Evolutionary conservation across 345 rosid species (phyloP), one percentile per base, ranked within the genome.

Genomic region (Eucalyptus tenuipes): DNA sequence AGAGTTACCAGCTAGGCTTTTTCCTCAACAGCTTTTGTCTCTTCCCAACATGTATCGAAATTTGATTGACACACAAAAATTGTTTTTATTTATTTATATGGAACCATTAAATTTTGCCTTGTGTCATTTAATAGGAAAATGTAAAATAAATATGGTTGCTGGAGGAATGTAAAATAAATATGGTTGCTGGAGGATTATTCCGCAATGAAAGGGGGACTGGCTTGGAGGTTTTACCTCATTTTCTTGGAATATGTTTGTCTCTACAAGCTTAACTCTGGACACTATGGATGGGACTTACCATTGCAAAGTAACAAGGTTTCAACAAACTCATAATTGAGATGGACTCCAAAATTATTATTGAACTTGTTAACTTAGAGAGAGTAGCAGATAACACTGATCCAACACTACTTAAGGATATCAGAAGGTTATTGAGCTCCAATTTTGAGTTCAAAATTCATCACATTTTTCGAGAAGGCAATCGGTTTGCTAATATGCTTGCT

Each of bases 241-340:
- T 49, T 25, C n/a, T 25, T 25, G n/a, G 64, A 57, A 57, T 57
- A 25, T 5, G 2, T 25, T 57, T 57, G 64, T 57, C 64, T 24
- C 29, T 10, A 1, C 1, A 1, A 57, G 64, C 64, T 25, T 1
- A 25, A 57, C n/a, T 25, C 0, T 10, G 1, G 3, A 13, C 29
- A 57, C 13, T 57, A 4, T 24, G 64, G 13, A 22, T 24, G 13
- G 6, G n/a, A 57, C 64, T 57, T 11, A 57, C 12, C 13, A 24
- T 10, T 10, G 13, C n/a, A 24, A 57, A 57, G 6, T 3, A 57
- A 25, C n/a, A 25, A 24, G n/a, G n/a, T 57, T 57, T 57, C 29
- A 1, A 57, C n/a, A 57, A 24, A 25, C 64, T 25, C n/a, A 24
- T 10, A 13, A 57, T 57, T 11, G 12, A 52, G 55, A 52, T 52